Conservation (phyloP, 2,329 filamentous ascomycete genomes). For the Arthroderma uncinatum region DNA sequence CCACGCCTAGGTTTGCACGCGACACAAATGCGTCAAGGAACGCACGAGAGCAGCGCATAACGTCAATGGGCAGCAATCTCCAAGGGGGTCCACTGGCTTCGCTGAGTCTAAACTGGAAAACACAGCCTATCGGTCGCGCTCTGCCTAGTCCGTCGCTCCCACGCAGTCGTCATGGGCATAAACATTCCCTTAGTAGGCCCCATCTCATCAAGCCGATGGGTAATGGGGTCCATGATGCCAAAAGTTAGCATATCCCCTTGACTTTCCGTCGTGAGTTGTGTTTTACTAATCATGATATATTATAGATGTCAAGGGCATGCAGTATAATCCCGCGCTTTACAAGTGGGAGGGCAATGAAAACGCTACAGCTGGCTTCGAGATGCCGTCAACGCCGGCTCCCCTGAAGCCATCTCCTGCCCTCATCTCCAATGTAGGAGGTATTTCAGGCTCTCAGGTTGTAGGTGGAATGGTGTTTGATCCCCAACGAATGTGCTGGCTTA, state of each 20-base stretch:
- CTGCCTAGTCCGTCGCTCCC: constrained; percentile 41
- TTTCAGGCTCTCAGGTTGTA: constrained; percentile 82
- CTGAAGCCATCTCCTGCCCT: constrained; percentile 50
- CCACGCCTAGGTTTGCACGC: constrained; percentile 52
- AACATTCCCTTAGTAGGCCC: constrained; percentile 47
- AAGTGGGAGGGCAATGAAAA: constrained; percentile 97
- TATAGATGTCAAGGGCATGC: constrained; percentile 83
- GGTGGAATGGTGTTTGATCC: constrained; percentile 99
- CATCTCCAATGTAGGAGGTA: constrained; percentile 78
- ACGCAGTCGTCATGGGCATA: constrained; percentile 34
- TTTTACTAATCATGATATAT: constrained; percentile 14
- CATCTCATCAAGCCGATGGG: constrained; percentile 80
- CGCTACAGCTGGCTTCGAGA: constrained; percentile 65
- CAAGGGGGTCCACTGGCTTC: constrained; percentile 37
- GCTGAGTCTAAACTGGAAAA: constrained; percentile 50
- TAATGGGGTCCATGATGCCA: constrained; percentile 59
- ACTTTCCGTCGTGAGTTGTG: constrained; percentile 7
- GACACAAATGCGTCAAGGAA: constrained; percentile 57
- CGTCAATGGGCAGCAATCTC: constrained; percentile 27
- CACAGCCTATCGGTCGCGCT: constrained; percentile 42
- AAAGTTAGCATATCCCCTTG: constrained; percentile 49
- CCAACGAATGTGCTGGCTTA: constrained; percentile 94
- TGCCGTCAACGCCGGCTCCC: constrained; percentile 34
- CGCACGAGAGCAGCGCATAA: constrained; percentile 51
- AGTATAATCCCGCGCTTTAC: constrained; percentile 76